phyloP scores from a whole-genome alignment of 1,284 basidiomycete species.

The Phlebopus sp. region DNA sequence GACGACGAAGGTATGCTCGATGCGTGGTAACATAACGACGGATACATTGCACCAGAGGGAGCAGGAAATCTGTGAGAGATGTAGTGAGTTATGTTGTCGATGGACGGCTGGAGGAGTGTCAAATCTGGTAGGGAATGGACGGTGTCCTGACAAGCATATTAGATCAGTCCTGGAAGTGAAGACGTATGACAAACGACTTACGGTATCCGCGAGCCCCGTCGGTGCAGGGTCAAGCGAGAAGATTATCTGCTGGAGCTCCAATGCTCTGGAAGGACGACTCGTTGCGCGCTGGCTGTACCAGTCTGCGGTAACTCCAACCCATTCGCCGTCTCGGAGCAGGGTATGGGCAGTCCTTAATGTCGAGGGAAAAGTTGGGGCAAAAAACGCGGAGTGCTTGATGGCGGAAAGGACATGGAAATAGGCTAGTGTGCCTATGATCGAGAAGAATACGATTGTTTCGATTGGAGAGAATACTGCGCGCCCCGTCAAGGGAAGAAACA shows the following conservation, averaged over 20 bases:
- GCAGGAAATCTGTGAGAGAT: constrained; percentile 43
- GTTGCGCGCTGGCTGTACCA: constrained; percentile 42
- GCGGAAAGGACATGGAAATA: constrained; percentile 91
- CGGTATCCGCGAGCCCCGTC: constrained; percentile 30
- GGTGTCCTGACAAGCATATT: constrained; percentile 10
- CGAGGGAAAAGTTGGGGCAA: constrained; percentile 49
- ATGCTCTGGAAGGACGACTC: constrained; percentile 31
- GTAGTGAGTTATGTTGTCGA: constrained; percentile 48
- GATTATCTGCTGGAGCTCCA: constrained; percentile 67
- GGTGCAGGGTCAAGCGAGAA: constrained; percentile 47
- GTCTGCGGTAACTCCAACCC: constrained; percentile 52
- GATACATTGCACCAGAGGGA: constrained; percentile 39
- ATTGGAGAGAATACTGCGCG: constrained; percentile 68
- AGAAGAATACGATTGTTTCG: constrained; percentile 87
- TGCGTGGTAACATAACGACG: constrained; percentile 36
- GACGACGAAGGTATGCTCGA: constrained; percentile 21
- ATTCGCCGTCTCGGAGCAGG: constrained; percentile 48
- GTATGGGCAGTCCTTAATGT: constrained; percentile 54
- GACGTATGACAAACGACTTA: constrained; percentile 20
- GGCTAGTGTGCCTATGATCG: constrained; percentile 82
- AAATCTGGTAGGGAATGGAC: constrained; percentile 27
- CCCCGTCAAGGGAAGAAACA: constrained; percentile 59
- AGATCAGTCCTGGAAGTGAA: constrained; percentile 6
- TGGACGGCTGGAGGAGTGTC: constrained; percentile 36
- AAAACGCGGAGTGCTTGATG: constrained; percentile 74